Evolutionary conservation across 2,329 filamentous ascomycete genomes (phyloP), one percentile per base, ranked within the genome.

Genomic region (Fusarium hostae): DNA sequence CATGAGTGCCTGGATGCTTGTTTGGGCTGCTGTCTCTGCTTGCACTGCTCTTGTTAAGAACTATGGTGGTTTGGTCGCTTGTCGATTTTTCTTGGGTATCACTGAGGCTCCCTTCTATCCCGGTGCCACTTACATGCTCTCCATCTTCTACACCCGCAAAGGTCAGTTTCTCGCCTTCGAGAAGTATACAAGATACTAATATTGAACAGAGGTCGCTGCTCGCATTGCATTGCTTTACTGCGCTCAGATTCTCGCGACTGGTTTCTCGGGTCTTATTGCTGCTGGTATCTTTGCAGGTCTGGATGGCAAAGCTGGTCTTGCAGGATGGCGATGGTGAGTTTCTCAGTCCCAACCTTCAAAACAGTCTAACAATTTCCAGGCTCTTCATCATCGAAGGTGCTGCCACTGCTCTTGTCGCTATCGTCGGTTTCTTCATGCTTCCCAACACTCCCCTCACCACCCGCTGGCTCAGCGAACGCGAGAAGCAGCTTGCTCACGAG

Each of bases 211-310:
- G 77, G 81, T 91, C 3, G 88, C 87, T 8, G 82, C 90, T 35
- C 84, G 90, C 7, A 91, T 89, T 32, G 88, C 89, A 6, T 81
- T 90, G 5, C 83, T 82, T 4, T 82, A 86, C 68, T 89, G 89
- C 3, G 91, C 90, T 0, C 89, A 89, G 9, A 83, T 93, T 18
- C 85, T 93, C 4, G 90, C 88, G 2, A 90, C 90, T 2, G 91
- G 90, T 1, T 92, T 93, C 74, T 90, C 89, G 0, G 90, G 89
- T 3, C 78, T 89, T 6, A 87, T 90, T 37, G 86, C 87, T 1
- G 87, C 87, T 1, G 88, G 90, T 2, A 91, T 93, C 56, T 88
- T 88, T 3, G 76, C 71, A 15, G 77, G 77, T 5, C 61, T 78
- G 59, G 77, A 78, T 12, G 84, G 86, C 5, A 79, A 82, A 2